These are phyloP conservation scores for Erodium chrysanthum DNA, from an alignment of 441 rosid species.

Conservation along the genomic window DNA sequence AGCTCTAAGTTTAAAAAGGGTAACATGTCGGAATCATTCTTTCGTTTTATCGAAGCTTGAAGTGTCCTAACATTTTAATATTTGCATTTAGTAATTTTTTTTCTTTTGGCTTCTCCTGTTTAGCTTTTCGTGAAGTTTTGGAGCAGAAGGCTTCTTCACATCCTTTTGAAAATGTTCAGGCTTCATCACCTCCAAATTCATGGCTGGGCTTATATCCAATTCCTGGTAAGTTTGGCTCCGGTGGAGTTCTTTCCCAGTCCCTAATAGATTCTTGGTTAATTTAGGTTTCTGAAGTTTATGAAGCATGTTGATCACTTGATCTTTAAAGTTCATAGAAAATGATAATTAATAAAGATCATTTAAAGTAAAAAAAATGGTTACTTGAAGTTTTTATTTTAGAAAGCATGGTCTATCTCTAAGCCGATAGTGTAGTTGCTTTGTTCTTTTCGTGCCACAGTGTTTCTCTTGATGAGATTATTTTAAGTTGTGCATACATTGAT, in stretches of 20 bases:
- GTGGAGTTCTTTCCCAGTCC: neutral
- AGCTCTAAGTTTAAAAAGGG: conserved; percentile 94
- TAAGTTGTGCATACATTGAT: too few relatives aligned
- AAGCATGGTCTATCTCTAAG: neutral
- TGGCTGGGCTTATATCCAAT: conserved; percentile 79
- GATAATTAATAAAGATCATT: neutral
- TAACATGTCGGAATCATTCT: conserved; percentile 16
- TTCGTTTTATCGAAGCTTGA: neutral
- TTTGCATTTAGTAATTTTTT: conserved; percentile 8
- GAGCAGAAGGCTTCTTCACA: conserved; percentile 93
- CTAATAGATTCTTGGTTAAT: neutral
- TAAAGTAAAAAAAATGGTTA: neutral
- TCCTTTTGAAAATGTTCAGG: conserved; percentile 96
- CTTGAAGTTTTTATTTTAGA: neutral
- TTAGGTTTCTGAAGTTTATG: neutral
- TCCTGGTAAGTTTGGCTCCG: conserved; percentile 53
- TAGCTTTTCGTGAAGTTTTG: conserved; percentile 90
- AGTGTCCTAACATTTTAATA: neutral
- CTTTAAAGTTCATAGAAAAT: neutral
- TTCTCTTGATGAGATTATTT: too few relatives aligned
- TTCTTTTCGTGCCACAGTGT: too few relatives aligned
- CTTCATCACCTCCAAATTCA: conserved; percentile 82
- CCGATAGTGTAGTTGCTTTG: neutral
- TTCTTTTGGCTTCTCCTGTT: conserved; percentile 17
- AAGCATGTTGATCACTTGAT: neutral